phyloP scores from a whole-genome alignment of 164 flowering plant genomes.

The Buxus sempervirens region DNA sequence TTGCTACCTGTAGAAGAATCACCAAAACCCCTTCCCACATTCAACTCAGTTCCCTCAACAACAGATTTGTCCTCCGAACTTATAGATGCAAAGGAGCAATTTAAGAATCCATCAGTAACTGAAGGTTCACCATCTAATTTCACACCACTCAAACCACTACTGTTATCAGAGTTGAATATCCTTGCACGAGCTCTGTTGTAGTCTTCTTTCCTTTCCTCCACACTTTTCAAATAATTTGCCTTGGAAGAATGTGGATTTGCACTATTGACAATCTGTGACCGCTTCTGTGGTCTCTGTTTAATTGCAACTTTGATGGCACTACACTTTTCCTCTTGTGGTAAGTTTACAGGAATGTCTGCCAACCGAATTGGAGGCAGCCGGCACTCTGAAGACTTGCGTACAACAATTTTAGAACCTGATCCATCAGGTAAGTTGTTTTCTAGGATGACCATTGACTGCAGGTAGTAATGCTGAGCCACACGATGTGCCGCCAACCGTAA shows the following conservation, averaged over 20 bases:
- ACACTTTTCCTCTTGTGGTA: conserved; percentile 56
- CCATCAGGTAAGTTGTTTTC: conserved; percentile 80
- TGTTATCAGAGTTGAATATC: conserved; percentile 59
- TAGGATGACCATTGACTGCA: conserved; percentile 82
- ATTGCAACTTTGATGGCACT: conserved; percentile 71
- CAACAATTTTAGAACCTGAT: conserved; percentile 76
- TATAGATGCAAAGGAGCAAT: conserved; percentile 33
- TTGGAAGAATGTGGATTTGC: conserved; percentile 46
- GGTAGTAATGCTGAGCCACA: conserved; percentile 87
- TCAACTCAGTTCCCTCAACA: conserved; percentile 46
- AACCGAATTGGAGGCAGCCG: conserved; percentile 69
- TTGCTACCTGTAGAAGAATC: conserved; percentile 61
- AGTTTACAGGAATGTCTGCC: conserved; percentile 79
- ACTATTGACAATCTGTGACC: conserved; percentile 22
- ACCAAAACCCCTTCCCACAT: conserved; percentile 40
- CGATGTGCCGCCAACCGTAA: conserved; percentile 95
- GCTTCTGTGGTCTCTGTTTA: conserved; percentile 81
- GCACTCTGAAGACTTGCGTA: conserved; percentile 69
- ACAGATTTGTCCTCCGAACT: conserved; percentile 49
- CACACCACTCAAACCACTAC: conserved; percentile 29
- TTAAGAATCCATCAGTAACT: conserved; percentile 39
- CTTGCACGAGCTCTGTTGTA: conserved; percentile 92
- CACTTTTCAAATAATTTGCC: conserved; percentile 61
- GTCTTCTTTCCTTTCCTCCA: conserved; percentile 97
- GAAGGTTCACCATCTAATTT: conserved; percentile 48